Evolutionary conservation across 306 rosid species (phyloP), one percentile per base, ranked within the genome.

Genomic region (Glycine soja): DNA sequence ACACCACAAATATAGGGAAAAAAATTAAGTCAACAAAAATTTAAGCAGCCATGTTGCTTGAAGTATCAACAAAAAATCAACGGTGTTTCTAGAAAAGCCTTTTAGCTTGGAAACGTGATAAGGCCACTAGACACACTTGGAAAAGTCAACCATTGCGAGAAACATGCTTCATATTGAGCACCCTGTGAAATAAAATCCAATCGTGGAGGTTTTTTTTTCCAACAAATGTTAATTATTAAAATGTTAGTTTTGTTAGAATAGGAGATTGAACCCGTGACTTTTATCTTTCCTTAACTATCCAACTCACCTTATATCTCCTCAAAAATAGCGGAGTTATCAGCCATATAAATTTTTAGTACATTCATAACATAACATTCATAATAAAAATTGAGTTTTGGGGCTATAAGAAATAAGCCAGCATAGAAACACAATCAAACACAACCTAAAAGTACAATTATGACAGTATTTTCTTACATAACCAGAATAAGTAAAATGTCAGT

Each of bases 391-490:
- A 30, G 30, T 24, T 24, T 24, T 24, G 2, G 1, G 2, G 30
- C 30, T 24, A 24, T 1, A 24, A 24, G 30, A 24, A 24, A 24
- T 24, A 24, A 24, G 30, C 30, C 30, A 24, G 30, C 30, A 24
- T 43, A 68, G 46, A 57, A 82, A 3, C 79, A 71, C 56, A 13
- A 46, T 34, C 63, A 75, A 82, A 40, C 79, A 36, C 79, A 34
- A 79, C 14, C 15, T 34, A 72, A 12, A 43, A 59, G 72, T 24
- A 78, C 82, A 72, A 40, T 61, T 68, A 78, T 40, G 38, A 64
- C 15, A 48, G 59, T 38, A 74, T 24, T 74, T 69, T 84, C 84
- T 72, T 56, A 81, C 86, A 78, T 71, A 43, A 58, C 87, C 81
- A 0, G 76, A 73, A 80, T 53, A 36, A 72, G 69, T 47, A 47